A percentile compares a stretch with the other conserved stretches of the same genome.
Evolutionary conservation across 805 yeast species (phyloP).

Genomic region (Alloascoidea africana): DNA sequence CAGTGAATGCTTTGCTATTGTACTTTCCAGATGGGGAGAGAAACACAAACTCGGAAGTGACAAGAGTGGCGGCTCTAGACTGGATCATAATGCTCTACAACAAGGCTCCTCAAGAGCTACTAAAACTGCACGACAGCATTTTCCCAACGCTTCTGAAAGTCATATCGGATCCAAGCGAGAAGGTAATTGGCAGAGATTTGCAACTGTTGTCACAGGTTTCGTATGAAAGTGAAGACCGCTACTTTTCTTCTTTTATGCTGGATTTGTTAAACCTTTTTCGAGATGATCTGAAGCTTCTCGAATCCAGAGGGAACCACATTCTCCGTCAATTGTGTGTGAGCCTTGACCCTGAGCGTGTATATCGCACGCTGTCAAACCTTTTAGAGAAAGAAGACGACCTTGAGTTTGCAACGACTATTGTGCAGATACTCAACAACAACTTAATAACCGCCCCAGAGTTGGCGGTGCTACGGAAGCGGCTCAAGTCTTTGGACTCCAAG

Average conservation of each 20-base stretch:
- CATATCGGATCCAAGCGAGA: constrained; percentile 56
- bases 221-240: constrained; percentile 53
- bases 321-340: constrained; percentile 72
- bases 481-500: constrained; percentile 43
- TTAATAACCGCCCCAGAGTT: constrained; percentile 79
- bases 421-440: constrained; percentile 78
- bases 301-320: constrained; percentile 68
- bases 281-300: constrained; percentile 49
- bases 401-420: constrained; percentile 63
- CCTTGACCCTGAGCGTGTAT: constrained; percentile 70
- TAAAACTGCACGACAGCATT: constrained; percentile 36
- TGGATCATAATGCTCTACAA: constrained; percentile 79
- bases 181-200: constrained; percentile 60
- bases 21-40: constrained; percentile 59
- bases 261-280: constrained; percentile 58
- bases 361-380: constrained; percentile 64
- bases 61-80: constrained; percentile 72
- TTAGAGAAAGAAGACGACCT: constrained; percentile 44
- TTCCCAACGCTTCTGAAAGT: constrained; percentile 69
- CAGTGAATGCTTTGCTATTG: constrained; percentile 54
- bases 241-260: constrained; percentile 60
- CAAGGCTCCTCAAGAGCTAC: constrained; percentile 42
- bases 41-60: constrained; percentile 35
- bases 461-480: constrained; percentile 46
- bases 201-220: constrained; percentile 63